Evolutionary conservation across 2,329 filamentous ascomycete species (phyloP).

Genomic region (Cercospora sesami): DNA sequence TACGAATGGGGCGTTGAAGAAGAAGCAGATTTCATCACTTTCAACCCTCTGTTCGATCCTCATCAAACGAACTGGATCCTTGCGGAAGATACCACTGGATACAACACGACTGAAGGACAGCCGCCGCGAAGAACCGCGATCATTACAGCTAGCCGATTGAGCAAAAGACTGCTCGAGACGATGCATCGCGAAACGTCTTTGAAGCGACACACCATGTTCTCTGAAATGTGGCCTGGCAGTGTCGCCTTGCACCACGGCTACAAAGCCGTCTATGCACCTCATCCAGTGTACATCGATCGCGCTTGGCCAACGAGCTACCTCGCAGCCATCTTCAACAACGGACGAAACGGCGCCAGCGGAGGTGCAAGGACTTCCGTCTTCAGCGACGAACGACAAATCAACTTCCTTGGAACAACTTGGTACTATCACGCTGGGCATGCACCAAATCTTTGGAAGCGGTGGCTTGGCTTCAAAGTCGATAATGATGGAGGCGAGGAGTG

Average conservation of each 20-base stretch:
- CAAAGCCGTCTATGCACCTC: conserved; percentile 69
- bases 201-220: conserved; percentile 70
- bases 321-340: conserved; percentile 58
- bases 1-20: conserved; percentile 68
- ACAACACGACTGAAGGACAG: conserved; percentile 53
- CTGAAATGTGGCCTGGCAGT: conserved; percentile 74
- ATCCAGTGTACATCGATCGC: conserved; percentile 59
- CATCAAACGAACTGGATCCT: conserved; percentile 72
- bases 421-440: conserved; percentile 56
- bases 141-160: conserved; percentile 69
- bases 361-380: conserved; percentile 53
- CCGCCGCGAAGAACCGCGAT: conserved; percentile 70
- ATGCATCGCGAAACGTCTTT: conserved; percentile 76
- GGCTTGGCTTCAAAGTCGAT: conserved; percentile 57
- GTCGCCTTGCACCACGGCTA: conserved; percentile 73
- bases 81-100: conserved; percentile 68
- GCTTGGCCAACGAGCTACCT: conserved; percentile 57
- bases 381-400: conserved; percentile 54
- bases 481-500: conserved; percentile 50
- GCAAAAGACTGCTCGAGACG: conserved; percentile 63
- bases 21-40: conserved; percentile 72
- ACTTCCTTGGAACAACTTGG: conserved; percentile 55
- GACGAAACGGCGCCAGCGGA: conserved; percentile 53
- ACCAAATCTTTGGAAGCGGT: conserved; percentile 57
- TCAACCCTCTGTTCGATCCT: conserved; percentile 75